phyloP scores from a whole-genome alignment of 2,329 filamentous ascomycete species.

The Helotiales sp. region DNA sequence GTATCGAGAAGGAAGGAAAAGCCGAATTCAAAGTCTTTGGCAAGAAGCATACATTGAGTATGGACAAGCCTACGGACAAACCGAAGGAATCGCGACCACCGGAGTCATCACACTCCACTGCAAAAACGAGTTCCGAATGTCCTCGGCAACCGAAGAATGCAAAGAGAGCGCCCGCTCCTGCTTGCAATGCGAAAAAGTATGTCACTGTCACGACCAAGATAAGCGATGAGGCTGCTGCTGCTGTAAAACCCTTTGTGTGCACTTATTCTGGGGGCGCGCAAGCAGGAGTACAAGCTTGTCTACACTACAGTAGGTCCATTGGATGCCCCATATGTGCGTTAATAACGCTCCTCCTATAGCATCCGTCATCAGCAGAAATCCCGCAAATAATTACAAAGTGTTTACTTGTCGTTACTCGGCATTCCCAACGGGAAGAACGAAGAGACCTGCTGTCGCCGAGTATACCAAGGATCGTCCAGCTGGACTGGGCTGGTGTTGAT shows the following conservation, averaged over 20 bases:
- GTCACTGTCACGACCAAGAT: slow-evolving; percentile 2
- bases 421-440: background rate
- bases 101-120: slow-evolving; percentile 1
- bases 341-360: background rate
- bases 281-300: slow-evolving; percentile 1
- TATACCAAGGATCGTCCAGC: slow-evolving; percentile 4
- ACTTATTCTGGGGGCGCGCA: background rate
- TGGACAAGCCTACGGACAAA: slow-evolving; percentile 18
- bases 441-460: background rate
- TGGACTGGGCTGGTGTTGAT: background rate
- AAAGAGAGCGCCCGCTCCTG: background rate
- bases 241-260: background rate
- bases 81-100: background rate
- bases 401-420: slow-evolving; percentile 3
- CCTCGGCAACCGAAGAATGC: background rate
- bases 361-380: slow-evolving; percentile 1
- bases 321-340: no score
- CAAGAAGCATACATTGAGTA: slow-evolving; percentile 30
- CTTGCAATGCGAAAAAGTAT: background rate
- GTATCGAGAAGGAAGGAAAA: slow-evolving; percentile 37
- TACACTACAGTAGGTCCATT: slow-evolving; percentile 6
- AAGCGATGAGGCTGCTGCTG: background rate
- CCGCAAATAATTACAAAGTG: background rate
- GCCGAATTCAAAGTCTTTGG: slow-evolving; percentile 33
- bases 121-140: slow-evolving; percentile 4